Evolutionary conservation across 73 alveolate species (phyloP), one percentile per base, ranked within the genome.

Genomic region (Halteria grandinella): DNA sequence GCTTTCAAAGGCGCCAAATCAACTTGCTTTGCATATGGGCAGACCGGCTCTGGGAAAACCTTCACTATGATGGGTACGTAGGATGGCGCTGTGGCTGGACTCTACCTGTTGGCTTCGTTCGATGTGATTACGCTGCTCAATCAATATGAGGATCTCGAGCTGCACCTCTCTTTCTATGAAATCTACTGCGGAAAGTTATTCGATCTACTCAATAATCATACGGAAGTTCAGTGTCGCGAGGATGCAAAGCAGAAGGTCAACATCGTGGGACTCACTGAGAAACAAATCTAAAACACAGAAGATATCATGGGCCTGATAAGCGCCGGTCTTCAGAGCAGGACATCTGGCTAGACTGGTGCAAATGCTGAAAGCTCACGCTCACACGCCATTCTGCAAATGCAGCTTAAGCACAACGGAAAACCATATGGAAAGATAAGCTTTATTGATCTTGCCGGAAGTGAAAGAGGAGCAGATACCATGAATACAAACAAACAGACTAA

Each of bases 381-480:
- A 7, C 99, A 95, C 75, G 99, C 98, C 6, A 94, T 95, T 27
- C 81, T 95, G 17, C 92, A 91, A 70, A 91, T 95, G 62, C 69
- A 94, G 52, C 75, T 93, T 69, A 78, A 85, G 34, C 91, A 89
- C 71, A 72, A 75, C 41, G 85, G 80, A 37, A 83, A 89, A 69
- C 73, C 88, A 28, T 96, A 83, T 58, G 97, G 98, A n/a, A 97
- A 93, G 84, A 87, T 97, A 73, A 76, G 97, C 55, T 97, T 98
- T 84, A 98, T 98, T 28, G 99, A 98, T 87, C 91, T 98, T 64
- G 99, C 99, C 0, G 99, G 99, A 66, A 95, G 99, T 64, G 99
- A 98, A 87, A 85, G 99, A 70, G 99, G 99, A 28, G 99, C 99
- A 3, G 99, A 98, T 90, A 96, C 98, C 60, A 77, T 96, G 48